Evolutionary conservation across 106 monocot species (phyloP), one percentile per base, ranked within the genome.

Genomic region (Xerophyta viscosa): DNA sequence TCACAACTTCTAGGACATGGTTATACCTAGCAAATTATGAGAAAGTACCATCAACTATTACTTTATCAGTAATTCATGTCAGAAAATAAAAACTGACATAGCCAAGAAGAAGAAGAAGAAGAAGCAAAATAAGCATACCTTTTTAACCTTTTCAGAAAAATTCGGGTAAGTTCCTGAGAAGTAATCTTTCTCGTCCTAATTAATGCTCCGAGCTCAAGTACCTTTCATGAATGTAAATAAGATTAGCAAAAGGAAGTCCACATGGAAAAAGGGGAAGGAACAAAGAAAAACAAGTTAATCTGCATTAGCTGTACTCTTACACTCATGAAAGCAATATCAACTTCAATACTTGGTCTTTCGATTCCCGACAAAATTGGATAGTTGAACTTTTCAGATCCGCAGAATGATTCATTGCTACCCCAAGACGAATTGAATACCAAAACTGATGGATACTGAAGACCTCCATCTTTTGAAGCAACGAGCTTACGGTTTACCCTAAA

Each of bases 241-340:
- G n/a, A n/a, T 2, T 9, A 19, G 6, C 28, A 37, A 5, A 28
- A 10, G 56, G 21, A 72, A 2, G 41, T 6, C 22, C 23, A n/a
- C 18, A 37, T 26, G 7, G 33, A 31, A 37, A 52, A 22, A 2
- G 13, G 10, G 29, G 12, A 18, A 41, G 37, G 56, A 54, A 52
- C 23, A 57, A 15, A 27, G 7, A 6, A 75, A 1, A 26, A 20
- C 18, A 46, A 11, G 37, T 37, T 1, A 9, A 14, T n/a, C 29
- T 37, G 3, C 26, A 44, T 24, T 15, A 8, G 36, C 20, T 48
- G 24, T 24, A 23, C 12, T 66, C 73, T 41, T 68, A 93, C 92
- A 59, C 69, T 59, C 92, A 93, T 87, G 61, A 83, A 93, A 18
- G 92, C 80, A 61, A 93, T 81, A 68, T 93, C 87, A 28, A 83